Conservation (phyloP, 257 asterid genomes). For the Echites panduratus region DNA sequence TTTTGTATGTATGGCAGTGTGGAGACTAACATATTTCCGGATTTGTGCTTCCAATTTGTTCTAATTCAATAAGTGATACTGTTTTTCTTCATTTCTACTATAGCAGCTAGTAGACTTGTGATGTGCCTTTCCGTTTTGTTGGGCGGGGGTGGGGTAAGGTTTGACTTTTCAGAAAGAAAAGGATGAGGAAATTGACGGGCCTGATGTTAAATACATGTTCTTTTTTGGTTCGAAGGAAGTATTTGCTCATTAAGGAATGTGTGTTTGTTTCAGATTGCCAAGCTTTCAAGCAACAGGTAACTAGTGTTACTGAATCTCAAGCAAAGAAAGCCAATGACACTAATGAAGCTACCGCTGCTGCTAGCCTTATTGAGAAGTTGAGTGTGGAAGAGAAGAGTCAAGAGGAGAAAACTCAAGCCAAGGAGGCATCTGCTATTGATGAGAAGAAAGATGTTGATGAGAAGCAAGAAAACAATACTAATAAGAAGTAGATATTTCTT, state of each 20-base stretch:
- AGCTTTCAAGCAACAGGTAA: slow-evolving; percentile 60
- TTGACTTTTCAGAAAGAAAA: not conserved
- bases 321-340: slow-evolving; percentile 31
- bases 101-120: not conserved
- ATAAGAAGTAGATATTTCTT: slow-evolving; percentile 25
- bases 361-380: slow-evolving; percentile 54
- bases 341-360: slow-evolving; percentile 50
- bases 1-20: not conserved
- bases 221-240: not conserved
- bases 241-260: not conserved
- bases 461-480: slow-evolving; percentile 30
- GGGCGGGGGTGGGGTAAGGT: not conserved
- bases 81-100: not conserved
- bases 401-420: slow-evolving; percentile 44
- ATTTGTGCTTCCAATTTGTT: not conserved
- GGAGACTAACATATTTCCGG: not conserved
- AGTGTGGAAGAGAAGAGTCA: slow-evolving; percentile 50
- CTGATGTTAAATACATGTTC: not conserved
- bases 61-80: not conserved
- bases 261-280: slow-evolving; percentile 55
- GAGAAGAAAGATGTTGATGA: slow-evolving; percentile 33
- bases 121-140: not conserved
- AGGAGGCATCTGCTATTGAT: slow-evolving; percentile 28
- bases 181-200: not conserved
- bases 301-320: slow-evolving; percentile 63